phyloP scores from a whole-genome alignment of 345 rosid species.

The Erodium maritimum region DNA sequence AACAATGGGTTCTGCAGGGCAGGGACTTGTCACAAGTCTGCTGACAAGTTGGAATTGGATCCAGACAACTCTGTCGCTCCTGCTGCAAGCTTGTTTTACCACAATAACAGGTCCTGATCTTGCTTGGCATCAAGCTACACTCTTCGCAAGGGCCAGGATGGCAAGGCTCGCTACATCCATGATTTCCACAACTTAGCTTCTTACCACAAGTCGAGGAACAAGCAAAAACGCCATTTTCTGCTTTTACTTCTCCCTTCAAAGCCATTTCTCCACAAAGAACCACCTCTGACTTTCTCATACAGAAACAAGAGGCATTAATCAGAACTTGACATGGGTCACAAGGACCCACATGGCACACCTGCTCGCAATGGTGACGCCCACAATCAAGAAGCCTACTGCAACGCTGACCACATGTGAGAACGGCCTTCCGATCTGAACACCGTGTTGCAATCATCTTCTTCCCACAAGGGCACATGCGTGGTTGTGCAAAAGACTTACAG shows the following conservation, averaged over 20 bases:
- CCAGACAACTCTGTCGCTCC: slow-evolving; percentile 71
- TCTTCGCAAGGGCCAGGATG: slow-evolving; percentile 85
- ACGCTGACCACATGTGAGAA: slow-evolving; percentile 60
- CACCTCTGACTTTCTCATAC: slow-evolving; percentile 62
- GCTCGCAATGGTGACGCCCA: slow-evolving; percentile 61
- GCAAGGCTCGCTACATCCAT: slow-evolving; percentile 49
- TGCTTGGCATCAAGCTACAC: slow-evolving; percentile 57
- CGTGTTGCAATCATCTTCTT: slow-evolving; percentile 65
- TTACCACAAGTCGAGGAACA: slow-evolving; percentile 56
- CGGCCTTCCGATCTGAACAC: slow-evolving; percentile 71
- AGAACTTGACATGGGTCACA: slow-evolving; percentile 68
- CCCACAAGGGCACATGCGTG: slow-evolving; percentile 72
- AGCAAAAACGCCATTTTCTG: slow-evolving; percentile 65
- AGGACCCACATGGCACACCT: slow-evolving; percentile 67
- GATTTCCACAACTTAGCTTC: slow-evolving; percentile 60
- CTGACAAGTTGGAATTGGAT: slow-evolving; percentile 68
- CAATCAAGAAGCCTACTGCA: slow-evolving; percentile 76
- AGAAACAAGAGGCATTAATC: slow-evolving; percentile 69
- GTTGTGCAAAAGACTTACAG: slow-evolving; percentile 89
- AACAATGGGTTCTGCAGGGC: slow-evolving; percentile 54
- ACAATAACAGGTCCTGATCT: slow-evolving; percentile 62
- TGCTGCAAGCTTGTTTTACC: slow-evolving; percentile 64
- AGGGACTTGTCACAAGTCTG: slow-evolving; percentile 55
- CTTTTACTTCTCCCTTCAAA: slow-evolving; percentile 64
- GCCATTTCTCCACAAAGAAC: slow-evolving; percentile 72